Evolutionary conservation across 805 yeast species (phyloP).

Genomic region (Maudiozyma bulderi): DNA sequence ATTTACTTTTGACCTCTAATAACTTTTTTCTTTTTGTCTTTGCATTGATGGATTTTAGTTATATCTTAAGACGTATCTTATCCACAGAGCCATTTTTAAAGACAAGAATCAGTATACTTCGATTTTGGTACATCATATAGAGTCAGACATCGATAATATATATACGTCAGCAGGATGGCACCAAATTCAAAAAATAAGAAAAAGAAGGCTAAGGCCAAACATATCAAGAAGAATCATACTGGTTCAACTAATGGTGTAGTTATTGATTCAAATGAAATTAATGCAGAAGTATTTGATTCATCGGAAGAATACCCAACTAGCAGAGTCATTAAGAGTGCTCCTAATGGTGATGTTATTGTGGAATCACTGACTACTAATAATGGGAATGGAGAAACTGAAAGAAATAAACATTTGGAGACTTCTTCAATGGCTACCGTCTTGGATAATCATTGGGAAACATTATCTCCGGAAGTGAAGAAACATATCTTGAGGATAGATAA

Average conservation of each 20-base stretch:
- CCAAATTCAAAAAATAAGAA: conserved; percentile 21
- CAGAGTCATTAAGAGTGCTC: conserved; percentile 57
- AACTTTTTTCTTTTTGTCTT: too few species aligned
- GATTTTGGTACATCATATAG: neutral
- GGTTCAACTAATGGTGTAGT: neutral
- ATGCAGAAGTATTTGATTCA: conserved; percentile 45
- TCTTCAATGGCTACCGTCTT: conserved; percentile 20
- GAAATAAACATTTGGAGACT: conserved; percentile 1
- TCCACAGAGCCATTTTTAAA: too few species aligned
- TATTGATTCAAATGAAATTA: conserved; percentile 7
- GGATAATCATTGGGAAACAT: conserved; percentile 50
- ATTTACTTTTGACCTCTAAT: too few species aligned
- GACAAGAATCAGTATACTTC: too few species aligned
- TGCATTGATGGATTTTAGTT: too few species aligned
- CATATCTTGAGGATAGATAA: conserved; percentile 57
- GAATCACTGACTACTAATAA: conserved; percentile 30
- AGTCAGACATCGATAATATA: neutral
- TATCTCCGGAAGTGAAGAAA: conserved; percentile 51
- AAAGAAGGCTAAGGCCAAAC: conserved; percentile 17
- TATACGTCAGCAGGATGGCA: conserved; percentile 13
- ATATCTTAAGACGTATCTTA: too few species aligned
- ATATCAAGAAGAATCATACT: neutral
- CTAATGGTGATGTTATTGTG: conserved; percentile 71
- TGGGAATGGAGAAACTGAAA: conserved; percentile 3
- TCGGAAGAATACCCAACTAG: conserved; percentile 62